Evolutionary conservation across 2,329 filamentous ascomycete genomes (phyloP).

Genomic region (Aspergillus amoenus): DNA sequence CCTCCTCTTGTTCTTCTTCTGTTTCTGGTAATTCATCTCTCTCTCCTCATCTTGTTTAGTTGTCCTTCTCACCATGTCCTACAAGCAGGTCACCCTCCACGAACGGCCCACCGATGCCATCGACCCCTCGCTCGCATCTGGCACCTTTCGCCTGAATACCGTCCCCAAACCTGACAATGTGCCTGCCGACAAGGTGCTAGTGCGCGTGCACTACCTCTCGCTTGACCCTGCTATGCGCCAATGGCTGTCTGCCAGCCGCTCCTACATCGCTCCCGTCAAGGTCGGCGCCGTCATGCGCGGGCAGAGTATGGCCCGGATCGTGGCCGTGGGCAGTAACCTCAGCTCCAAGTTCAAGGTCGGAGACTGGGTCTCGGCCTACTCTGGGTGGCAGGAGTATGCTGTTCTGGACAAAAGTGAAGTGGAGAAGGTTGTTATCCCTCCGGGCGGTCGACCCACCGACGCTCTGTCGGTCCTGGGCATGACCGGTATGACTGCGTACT

Average conservation of each 20-base stretch:
- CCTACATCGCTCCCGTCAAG: constrained; percentile 68
- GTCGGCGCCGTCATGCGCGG: constrained; percentile 70
- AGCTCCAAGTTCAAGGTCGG: constrained; percentile 28
- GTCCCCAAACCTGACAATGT: constrained; percentile 27
- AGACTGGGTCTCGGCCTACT: constrained; percentile 53
- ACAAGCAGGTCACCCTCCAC: constrained; percentile 39
- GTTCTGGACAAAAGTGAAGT: constrained; percentile 55
- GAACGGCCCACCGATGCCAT: constrained; percentile 35
- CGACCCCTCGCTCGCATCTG: constrained; percentile 33
- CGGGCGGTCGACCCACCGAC: constrained; percentile 56
- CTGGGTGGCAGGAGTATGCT: constrained; percentile 68
- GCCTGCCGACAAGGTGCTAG: constrained; percentile 59
- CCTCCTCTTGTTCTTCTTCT: neutral
- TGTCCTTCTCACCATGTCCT: constrained; percentile 12
- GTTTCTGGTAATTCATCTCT: neutral
- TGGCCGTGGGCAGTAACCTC: constrained; percentile 53
- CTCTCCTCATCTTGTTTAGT: neutral
- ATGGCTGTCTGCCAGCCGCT: constrained; percentile 61
- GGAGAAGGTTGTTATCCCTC: constrained; percentile 46
- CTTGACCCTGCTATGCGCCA: constrained; percentile 76
- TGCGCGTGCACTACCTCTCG: constrained; percentile 62
- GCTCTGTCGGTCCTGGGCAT: constrained; percentile 62
- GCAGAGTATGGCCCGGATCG: constrained; percentile 58
- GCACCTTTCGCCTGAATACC: constrained; percentile 37
- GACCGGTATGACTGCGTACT: constrained; percentile 74